Evolutionary conservation across 2,329 filamentous ascomycete genomes (phyloP).

Genomic region (Diaporthe capsici): DNA sequence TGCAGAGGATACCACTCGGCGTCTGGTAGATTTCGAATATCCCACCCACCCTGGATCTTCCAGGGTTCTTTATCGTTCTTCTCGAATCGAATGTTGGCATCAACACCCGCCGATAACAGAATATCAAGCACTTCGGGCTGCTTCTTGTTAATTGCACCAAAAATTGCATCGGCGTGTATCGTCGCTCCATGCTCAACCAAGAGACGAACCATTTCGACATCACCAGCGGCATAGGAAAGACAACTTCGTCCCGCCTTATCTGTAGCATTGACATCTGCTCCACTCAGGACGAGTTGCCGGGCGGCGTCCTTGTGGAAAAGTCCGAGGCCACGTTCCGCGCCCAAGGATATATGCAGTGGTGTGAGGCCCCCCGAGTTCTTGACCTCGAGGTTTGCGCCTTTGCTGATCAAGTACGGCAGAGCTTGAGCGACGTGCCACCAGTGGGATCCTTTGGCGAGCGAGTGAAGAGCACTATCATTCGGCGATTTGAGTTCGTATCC

Average conservation of each 20-base stretch:
- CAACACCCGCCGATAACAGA: neutral
- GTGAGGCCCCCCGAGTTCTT: neutral
- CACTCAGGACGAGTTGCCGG: neutral
- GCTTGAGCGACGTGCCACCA: neutral
- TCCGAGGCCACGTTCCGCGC: neutral
- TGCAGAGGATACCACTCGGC: neutral
- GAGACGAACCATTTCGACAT: neutral
- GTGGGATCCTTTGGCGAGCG: neutral
- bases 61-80: neutral
- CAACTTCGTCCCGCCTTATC: neutral
- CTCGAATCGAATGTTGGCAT: constrained; percentile 4
- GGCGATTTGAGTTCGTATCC: neutral
- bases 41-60: neutral
- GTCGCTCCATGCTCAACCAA: neutral
- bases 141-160: neutral
- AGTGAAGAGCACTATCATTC: neutral
- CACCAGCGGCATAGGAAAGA: neutral
- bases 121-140: constrained; percentile 2
- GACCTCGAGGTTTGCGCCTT: neutral
- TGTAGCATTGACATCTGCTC: constrained; percentile 1
- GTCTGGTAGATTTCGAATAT: neutral
- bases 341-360: neutral
- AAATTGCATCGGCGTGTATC: constrained; percentile 1
- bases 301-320: neutral
- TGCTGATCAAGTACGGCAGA: constrained; percentile 2